Percentiles rank a stretch among this genome's conserved stretches.
Evolutionary conservation across 2,329 filamentous ascomycete species (phyloP).

Genomic region (Pestalotiopsis sp.): DNA sequence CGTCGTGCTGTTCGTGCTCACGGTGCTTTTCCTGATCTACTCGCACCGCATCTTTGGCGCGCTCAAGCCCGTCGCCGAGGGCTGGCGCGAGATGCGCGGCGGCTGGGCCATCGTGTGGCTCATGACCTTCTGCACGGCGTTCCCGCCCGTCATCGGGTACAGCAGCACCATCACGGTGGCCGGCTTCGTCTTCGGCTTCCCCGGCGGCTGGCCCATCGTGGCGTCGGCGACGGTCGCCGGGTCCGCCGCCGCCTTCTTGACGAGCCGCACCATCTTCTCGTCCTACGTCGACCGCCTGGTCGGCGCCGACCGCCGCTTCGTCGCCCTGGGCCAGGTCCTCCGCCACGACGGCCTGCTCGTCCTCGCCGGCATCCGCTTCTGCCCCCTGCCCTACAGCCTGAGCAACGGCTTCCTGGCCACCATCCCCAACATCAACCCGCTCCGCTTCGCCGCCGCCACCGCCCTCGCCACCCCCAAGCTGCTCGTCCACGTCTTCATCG

Average conservation of each 20-base stretch:
- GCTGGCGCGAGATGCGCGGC: constrained; percentile 73
- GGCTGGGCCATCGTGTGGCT: constrained; percentile 79
- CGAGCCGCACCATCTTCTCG: constrained; percentile 78
- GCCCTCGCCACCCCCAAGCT: constrained; percentile 83
- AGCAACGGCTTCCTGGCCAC: constrained; percentile 95
- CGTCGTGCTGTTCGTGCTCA: constrained; percentile 54
- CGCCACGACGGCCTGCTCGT: constrained; percentile 89
- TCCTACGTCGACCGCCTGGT: constrained; percentile 80
- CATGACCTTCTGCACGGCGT: constrained; percentile 75
- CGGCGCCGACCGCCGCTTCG: constrained; percentile 82
- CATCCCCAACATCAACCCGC: constrained; percentile 81
- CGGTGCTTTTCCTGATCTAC: constrained; percentile 74
- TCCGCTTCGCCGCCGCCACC: constrained; percentile 80
- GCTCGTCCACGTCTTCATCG: constrained; percentile 90
- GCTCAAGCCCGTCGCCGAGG: constrained; percentile 72
- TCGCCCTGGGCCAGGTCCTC: constrained; percentile 84
- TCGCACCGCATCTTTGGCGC: constrained; percentile 78
- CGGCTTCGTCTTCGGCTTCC: constrained; percentile 60
- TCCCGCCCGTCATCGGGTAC: constrained; percentile 88
- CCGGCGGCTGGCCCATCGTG: constrained; percentile 78
- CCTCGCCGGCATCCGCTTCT: constrained; percentile 88
- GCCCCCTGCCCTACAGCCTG: constrained; percentile 88
- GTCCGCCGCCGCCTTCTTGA: constrained; percentile 77
- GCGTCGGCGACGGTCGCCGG: constrained; percentile 78
- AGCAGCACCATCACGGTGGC: constrained; percentile 66